Evolutionary conservation across 2,329 filamentous ascomycete species (phyloP), one percentile per base, ranked within the genome.

Genomic region (Calonectria multiphialidica): DNA sequence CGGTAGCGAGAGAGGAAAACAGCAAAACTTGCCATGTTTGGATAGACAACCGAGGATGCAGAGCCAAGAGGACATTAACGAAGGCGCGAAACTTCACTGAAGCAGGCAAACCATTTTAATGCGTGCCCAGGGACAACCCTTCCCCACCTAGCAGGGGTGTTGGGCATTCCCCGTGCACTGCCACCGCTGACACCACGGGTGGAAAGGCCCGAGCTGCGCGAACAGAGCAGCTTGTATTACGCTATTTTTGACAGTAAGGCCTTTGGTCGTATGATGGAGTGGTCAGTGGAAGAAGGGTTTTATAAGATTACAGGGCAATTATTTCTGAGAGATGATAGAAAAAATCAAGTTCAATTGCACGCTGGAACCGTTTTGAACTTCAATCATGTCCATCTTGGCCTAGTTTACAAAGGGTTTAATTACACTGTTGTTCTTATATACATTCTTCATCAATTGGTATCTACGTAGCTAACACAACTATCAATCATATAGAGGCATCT

Each of bases 1-100:
- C 62, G 70, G 42, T 70, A 76, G 23, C 53, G 55, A 7, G 75
- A 76, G 0, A 76, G 5, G 7, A 69, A 66, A 30, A 76, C 50
- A 40, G 72, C 35, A 23, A 68, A 65, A 59, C 6, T 45, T 8
- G 62, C 12, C 74, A 75, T 75, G 35, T 47, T 63, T 47, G 18
- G 25, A n/a, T 13, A 35, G 5, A 15, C 25, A 15, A 2, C 25
- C 9, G 3, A 10, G 16, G 28, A 33, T 23, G 16, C 28, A 35
- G n/a, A 47, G 28, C 9, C 33, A 35, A 55, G 45, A 47, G n/a
- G 12, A 4, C 8, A 28, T 62, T 42, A 37, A 73, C 12, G 42
- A 10, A n/a, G 18, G 18, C 49, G 33, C 5, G 47, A 67, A 61
- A 71, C 65, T 50, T 72, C 30, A 50, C 16, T 30, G 5, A n/a